Evolutionary conservation across 176 grass and related monocot species (phyloP).

Genomic region (Guadua angustifolia): DNA sequence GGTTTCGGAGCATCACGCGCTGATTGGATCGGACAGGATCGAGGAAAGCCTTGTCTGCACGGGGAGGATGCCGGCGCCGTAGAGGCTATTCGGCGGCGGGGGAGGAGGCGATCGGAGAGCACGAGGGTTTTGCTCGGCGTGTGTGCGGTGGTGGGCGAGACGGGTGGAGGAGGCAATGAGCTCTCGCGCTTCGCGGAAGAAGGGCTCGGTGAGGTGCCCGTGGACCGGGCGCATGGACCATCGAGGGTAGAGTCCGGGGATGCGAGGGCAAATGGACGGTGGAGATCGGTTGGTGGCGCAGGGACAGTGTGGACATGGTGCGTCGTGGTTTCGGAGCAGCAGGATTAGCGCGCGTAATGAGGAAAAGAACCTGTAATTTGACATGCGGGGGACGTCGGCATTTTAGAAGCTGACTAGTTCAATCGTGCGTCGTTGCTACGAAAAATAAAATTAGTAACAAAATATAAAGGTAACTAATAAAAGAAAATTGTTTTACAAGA

Average conservation of each 20-base stretch:
- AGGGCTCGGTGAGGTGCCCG: neutral
- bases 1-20: neutral
- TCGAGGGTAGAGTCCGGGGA: neutral
- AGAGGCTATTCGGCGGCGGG: neutral
- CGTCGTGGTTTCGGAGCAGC: neutral
- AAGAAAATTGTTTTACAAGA: too few species aligned
- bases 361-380: neutral
- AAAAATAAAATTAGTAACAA: too few species aligned
- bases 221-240: neutral
- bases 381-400: neutral
- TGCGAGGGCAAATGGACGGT: neutral
- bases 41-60: neutral
- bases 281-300: neutral
- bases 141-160: slow-evolving; percentile 28
- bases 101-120: neutral
- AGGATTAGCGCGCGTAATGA: slow-evolving; percentile 15
- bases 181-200: slow-evolving; percentile 16
- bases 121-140: slow-evolving; percentile 29
- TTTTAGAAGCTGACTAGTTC: neutral
- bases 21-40: neutral
- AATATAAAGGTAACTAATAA: too few species aligned
- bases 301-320: neutral
- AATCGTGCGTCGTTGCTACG: too few species aligned
- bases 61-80: neutral
- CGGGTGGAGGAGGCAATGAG: slow-evolving; percentile 9